A percentile compares a stretch with the other conserved stretches of the same genome.
These are phyloP conservation scores for Austroboletus niveus DNA, from an alignment of 1,284 basidiomycete genomes.

Conservation along the genomic window DNA sequence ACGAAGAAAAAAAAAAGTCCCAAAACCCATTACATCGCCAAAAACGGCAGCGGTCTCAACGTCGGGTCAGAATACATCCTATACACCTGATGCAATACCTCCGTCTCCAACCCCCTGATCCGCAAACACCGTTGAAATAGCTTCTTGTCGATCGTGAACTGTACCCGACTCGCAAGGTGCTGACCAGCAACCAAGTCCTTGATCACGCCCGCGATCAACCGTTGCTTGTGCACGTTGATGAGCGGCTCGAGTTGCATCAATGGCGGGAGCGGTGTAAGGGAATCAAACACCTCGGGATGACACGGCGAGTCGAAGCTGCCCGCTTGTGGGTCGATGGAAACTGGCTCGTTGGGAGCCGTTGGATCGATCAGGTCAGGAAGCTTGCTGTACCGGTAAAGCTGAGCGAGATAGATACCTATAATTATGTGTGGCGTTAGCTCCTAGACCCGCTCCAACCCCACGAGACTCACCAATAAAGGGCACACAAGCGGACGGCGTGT, in stretches of 20 bases:
- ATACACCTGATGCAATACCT: slow-evolving; percentile 49
- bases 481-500: slow-evolving; percentile 55
- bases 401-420: slow-evolving; percentile 75
- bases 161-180: slow-evolving; percentile 70
- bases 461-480: slow-evolving; percentile 67
- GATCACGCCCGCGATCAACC: slow-evolving; percentile 73
- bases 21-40: slow-evolving; percentile 13
- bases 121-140: slow-evolving; percentile 74
- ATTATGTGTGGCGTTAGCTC: not conserved
- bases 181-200: slow-evolving; percentile 78
- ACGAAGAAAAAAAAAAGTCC: not conserved
- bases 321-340: slow-evolving; percentile 61
- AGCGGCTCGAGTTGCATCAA: slow-evolving; percentile 81
- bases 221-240: slow-evolving; percentile 87
- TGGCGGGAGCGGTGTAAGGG: slow-evolving; percentile 65
- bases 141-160: slow-evolving; percentile 69
- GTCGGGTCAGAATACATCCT: slow-evolving; percentile 35
- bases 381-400: slow-evolving; percentile 61
- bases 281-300: slow-evolving; percentile 74
- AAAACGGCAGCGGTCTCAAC: slow-evolving; percentile 18
- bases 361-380: slow-evolving; percentile 84
- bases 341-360: slow-evolving; percentile 66
- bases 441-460: not conserved
- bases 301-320: slow-evolving; percentile 64
- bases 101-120: slow-evolving; percentile 59